Percentiles rank a stretch among this genome's conserved stretches.
These are phyloP conservation scores for Wallacemonas collosoma DNA, from an alignment of 208 protist species.

Conservation along the genomic window DNA sequence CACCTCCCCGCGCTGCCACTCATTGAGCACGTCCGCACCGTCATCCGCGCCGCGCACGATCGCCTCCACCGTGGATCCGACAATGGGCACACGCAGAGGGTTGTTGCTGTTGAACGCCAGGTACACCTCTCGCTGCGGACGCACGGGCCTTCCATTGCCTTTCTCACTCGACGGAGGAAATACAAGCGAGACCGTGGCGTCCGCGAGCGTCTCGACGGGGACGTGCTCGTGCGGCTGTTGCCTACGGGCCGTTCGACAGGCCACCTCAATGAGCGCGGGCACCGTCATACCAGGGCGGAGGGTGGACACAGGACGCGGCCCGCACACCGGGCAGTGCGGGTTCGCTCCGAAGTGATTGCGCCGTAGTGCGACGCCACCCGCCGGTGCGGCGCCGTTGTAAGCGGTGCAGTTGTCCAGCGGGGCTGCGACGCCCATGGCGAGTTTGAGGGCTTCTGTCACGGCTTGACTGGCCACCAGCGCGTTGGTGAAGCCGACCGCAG, in stretches of 20 bases:
- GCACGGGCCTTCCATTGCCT: background rate
- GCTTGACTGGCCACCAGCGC: constrained; percentile 95
- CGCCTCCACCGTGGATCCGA: constrained; percentile 31
- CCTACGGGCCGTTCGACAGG: background rate
- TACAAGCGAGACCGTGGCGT: constrained; percentile 21
- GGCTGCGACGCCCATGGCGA: constrained; percentile 74
- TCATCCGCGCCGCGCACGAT: constrained; percentile 24
- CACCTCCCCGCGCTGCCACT: constrained; percentile 10
- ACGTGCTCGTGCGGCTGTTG: background rate
- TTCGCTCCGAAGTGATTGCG: constrained; percentile 21
- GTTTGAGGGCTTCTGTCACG: constrained; percentile 94
- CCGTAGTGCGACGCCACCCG: constrained; percentile 29
- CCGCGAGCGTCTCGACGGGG: constrained; percentile 25
- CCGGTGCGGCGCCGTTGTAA: constrained; percentile 83
- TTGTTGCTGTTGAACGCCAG: constrained; percentile 30
- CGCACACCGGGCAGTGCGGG: constrained; percentile 61
- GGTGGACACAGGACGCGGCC: constrained; percentile 44
- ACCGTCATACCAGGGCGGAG: constrained; percentile 25
- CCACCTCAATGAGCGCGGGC: background rate
- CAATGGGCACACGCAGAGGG: constrained; percentile 21
- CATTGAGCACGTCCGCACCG: constrained; percentile 16
- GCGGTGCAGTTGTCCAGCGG: constrained; percentile 94
- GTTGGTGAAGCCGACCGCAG: constrained; percentile 98
- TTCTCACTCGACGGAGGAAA: background rate
- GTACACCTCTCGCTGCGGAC: constrained; percentile 30